phyloP scores from a whole-genome alignment of 1,284 basidiomycete genomes.

The Coniophora puteana region DNA sequence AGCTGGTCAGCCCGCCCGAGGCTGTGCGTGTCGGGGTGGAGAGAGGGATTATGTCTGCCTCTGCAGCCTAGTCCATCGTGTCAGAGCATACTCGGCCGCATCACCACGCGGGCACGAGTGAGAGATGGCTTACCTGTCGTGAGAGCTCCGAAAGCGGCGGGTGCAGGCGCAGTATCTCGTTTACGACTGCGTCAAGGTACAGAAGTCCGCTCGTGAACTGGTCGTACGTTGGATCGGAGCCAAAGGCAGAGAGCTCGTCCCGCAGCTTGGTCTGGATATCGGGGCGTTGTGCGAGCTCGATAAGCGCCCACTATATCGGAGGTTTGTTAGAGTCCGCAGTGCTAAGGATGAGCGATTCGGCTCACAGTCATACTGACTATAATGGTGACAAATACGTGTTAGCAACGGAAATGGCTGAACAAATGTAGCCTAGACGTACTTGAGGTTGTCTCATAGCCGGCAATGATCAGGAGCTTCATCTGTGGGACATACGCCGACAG shows the following conservation, averaged over 20 bases:
- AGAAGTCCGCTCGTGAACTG: neutral
- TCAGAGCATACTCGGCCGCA: too few species aligned
- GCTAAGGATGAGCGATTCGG: conserved; percentile 8
- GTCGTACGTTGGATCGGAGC: conserved; percentile 3
- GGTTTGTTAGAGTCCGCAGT: too few species aligned
- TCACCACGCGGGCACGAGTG: conserved; percentile 14
- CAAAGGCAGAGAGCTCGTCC: conserved; percentile 9
- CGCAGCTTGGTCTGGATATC: conserved; percentile 15
- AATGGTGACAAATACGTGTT: too few species aligned
- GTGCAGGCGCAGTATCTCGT: conserved; percentile 1
- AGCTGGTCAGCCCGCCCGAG: conserved; percentile 30
- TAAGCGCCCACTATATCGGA: neutral
- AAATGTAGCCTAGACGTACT: conserved; percentile 25
- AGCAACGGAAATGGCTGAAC: neutral
- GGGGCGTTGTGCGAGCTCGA: conserved; percentile 2
- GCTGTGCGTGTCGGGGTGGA: conserved; percentile 27
- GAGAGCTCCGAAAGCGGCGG: neutral
- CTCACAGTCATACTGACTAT: neutral
- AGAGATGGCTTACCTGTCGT: conserved; percentile 13
- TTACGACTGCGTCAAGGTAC: neutral
- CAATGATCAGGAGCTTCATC: conserved; percentile 32
- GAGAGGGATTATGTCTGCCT: conserved; percentile 51
- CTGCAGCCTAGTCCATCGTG: conserved; percentile 34
- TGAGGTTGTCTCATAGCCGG: conserved; percentile 36
- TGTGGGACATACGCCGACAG: conserved; percentile 4